Evolutionary conservation across 345 rosid species (phyloP).

Genomic region (Garcia nutans): DNA sequence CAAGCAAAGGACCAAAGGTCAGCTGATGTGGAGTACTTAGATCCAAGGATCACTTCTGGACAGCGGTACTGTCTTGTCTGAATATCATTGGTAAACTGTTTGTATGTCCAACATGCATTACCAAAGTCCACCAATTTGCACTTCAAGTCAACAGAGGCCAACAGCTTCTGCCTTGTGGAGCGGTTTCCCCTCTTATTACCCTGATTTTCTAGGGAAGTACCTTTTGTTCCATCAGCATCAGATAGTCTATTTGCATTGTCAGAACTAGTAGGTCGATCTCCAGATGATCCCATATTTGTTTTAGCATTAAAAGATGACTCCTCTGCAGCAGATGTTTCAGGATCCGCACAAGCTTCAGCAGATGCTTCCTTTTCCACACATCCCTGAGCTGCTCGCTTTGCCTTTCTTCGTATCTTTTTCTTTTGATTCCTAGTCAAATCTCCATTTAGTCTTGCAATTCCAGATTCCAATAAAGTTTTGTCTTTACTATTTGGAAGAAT

Average conservation of each 20-base stretch:
- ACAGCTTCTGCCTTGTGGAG: slow-evolving; percentile 45
- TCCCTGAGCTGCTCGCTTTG: slow-evolving; percentile 54
- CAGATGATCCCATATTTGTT: slow-evolving; percentile 30
- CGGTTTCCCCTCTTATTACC: slow-evolving; percentile 47
- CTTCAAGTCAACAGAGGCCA: slow-evolving; percentile 47
- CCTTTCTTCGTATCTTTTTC: slow-evolving; percentile 60
- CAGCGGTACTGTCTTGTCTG: slow-evolving; percentile 78
- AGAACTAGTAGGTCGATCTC: slow-evolving; percentile 40
- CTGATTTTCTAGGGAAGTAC: slow-evolving; percentile 25
- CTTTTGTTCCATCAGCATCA: slow-evolving; percentile 44
- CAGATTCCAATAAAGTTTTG: slow-evolving; percentile 35
- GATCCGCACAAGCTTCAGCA: slow-evolving; percentile 36
- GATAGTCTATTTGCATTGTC: slow-evolving; percentile 26
- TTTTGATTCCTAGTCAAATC: slow-evolving; percentile 53
- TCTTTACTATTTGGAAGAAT: slow-evolving; percentile 47
- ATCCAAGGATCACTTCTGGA: slow-evolving; percentile 73
- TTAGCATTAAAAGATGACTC: slow-evolving; percentile 31
- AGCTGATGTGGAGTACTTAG: slow-evolving; percentile 73
- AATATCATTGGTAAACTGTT: slow-evolving; percentile 72
- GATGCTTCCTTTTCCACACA: slow-evolving; percentile 46
- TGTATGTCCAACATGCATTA: slow-evolving; percentile 80
- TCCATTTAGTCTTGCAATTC: slow-evolving; percentile 41
- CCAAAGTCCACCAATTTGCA: slow-evolving; percentile 82
- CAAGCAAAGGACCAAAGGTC: slow-evolving; percentile 84
- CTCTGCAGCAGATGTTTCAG: slow-evolving; percentile 37